These are phyloP conservation scores for Microdochium paspali DNA, from an alignment of 2,329 filamentous ascomycete genomes.

Conservation along the genomic window DNA sequence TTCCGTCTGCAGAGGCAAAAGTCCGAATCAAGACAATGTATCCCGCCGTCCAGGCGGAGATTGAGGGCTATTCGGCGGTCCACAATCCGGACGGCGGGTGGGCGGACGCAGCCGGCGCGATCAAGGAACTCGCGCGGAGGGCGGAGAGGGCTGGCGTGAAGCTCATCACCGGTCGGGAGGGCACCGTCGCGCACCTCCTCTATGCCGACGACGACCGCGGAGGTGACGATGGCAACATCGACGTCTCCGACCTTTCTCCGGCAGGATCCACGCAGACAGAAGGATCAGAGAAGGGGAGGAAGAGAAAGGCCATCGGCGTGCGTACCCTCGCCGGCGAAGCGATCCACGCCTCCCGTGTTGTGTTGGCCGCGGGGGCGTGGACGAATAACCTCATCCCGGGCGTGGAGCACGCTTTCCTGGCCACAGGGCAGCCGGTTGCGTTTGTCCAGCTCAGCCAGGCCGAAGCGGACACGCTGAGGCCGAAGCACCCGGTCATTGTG, in stretches of 20 bases:
- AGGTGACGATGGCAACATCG: too few relatives aligned
- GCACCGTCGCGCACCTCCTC: slow-evolving; percentile 14
- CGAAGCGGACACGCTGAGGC: slow-evolving; percentile 42
- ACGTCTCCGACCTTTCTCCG: too few relatives aligned
- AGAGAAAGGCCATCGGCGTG: slow-evolving; percentile 13
- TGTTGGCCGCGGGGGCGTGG: slow-evolving; percentile 64
- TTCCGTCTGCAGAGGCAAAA: background rate
- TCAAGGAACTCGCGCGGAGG: slow-evolving; percentile 19
- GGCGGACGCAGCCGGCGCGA: slow-evolving; percentile 20
- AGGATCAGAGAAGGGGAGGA: background rate
- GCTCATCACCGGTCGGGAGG: slow-evolving; percentile 19
- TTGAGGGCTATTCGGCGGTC: slow-evolving; percentile 4
- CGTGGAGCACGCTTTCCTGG: slow-evolving; percentile 49
- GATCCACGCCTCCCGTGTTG: slow-evolving; percentile 16
- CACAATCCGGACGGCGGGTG: slow-evolving; percentile 2
- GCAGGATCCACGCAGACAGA: background rate
- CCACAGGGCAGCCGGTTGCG: slow-evolving; percentile 56
- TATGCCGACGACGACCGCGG: slow-evolving; percentile 2
- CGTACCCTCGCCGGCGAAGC: slow-evolving; percentile 6
- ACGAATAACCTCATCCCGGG: slow-evolving; percentile 39
- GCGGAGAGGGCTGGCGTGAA: slow-evolving; percentile 35
- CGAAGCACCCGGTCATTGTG: slow-evolving; percentile 46
- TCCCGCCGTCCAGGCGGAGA: slow-evolving; percentile 3
- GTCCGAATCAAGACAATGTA: slow-evolving; percentile 2
- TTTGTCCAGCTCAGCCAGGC: slow-evolving; percentile 52